Percentiles rank a stretch among this genome's conserved stretches.
These are phyloP conservation scores for Pachyrhizus erosus DNA, from an alignment of 306 rosid species.

Conservation along the genomic window DNA sequence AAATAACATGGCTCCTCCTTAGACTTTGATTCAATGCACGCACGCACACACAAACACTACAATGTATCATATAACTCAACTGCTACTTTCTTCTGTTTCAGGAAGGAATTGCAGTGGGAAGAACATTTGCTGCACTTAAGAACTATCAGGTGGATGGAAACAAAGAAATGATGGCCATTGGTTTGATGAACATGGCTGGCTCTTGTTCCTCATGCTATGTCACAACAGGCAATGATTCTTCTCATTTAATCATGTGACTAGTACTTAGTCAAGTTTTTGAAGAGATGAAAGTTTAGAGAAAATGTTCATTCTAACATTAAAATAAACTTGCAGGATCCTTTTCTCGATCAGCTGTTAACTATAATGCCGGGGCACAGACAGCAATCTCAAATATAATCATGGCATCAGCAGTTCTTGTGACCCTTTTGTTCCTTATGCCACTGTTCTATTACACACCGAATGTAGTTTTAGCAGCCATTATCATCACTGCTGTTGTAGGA, in stretches of 20 bases:
- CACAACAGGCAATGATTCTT: constrained; percentile 69
- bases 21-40: not conserved
- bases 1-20: not conserved
- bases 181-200: constrained; percentile 95
- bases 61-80: not conserved
- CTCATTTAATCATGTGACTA: constrained; percentile 24
- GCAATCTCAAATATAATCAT: constrained; percentile 83
- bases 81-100: constrained; percentile 36
- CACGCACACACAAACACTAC: not conserved
- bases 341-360: constrained; percentile 97
- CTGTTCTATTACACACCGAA: constrained; percentile 91
- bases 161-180: constrained; percentile 99
- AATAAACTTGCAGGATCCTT: constrained; percentile 77
- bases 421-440: constrained; percentile 94
- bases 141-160: constrained; percentile 99
- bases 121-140: constrained; percentile 87
- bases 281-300: not conserved
- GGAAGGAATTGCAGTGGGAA: constrained; percentile 99
- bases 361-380: constrained; percentile 90
- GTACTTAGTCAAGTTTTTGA: not conserved
- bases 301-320: constrained; percentile 13
- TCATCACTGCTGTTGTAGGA: constrained; percentile 92
- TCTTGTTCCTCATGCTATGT: constrained; percentile 94
- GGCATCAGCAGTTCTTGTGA: constrained; percentile 94
- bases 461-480: constrained; percentile 86